Conservation (phyloP, 495 filamentous ascomycete species). For the Bathelium albidoporum region DNA sequence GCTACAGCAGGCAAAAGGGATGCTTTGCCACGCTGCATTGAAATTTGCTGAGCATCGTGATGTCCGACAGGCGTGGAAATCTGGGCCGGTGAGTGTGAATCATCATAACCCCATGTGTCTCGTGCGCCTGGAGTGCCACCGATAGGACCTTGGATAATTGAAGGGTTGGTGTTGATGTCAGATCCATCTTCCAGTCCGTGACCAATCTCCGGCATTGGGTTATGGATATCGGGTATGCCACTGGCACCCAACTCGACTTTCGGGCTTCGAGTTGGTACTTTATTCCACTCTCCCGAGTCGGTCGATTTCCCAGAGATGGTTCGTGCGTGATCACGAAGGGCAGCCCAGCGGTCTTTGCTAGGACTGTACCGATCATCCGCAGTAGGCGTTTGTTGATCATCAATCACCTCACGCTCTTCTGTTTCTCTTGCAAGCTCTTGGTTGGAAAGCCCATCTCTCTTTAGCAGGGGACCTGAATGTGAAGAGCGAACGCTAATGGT, state of each 20-base stretch:
- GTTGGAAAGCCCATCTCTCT: constrained; percentile 11
- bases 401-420: constrained; percentile 11
- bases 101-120: constrained; percentile 22
- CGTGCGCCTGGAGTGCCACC: constrained; percentile 35
- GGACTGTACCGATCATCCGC: constrained; percentile 21
- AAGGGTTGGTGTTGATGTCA: constrained; percentile 69
- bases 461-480: not conserved
- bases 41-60: constrained; percentile 21
- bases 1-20: constrained; percentile 25
- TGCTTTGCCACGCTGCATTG: constrained; percentile 28
- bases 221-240: constrained; percentile 48
- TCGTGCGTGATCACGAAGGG: constrained; percentile 16
- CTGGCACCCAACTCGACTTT: constrained; percentile 50
- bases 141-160: constrained; percentile 60
- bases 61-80: constrained; percentile 16
- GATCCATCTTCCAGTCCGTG: constrained; percentile 51
- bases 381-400: constrained; percentile 14
- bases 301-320: constrained; percentile 8
- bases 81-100: constrained; percentile 18
- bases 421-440: not conserved
- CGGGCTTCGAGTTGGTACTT: constrained; percentile 25
- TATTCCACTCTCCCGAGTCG: constrained; percentile 5
- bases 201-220: constrained; percentile 61
- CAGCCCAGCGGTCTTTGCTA: constrained; percentile 22
- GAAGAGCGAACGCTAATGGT: constrained; percentile 38